Percentiles rank a stretch among this genome's conserved stretches.
Conservation (phyloP, 2,329 filamentous ascomycete genomes). For the Cladorrhinum sp. region DNA sequence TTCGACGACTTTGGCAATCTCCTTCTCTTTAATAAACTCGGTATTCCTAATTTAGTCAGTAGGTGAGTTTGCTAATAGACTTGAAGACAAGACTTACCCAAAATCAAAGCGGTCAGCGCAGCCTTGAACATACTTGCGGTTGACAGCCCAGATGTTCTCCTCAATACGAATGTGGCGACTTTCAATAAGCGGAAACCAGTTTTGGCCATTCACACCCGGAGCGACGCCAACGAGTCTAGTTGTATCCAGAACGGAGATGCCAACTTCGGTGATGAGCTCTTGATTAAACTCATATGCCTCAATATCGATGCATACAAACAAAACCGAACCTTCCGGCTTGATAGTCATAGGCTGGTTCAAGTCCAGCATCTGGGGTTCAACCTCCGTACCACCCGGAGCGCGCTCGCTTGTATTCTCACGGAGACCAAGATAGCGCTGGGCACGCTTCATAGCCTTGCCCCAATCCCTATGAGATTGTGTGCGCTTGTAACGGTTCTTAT, state of each 20-base stretch:
- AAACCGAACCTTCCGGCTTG: slow-evolving; percentile 50
- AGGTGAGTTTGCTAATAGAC: slow-evolving; percentile 6
- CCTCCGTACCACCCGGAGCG: slow-evolving; percentile 12
- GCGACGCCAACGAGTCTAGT: slow-evolving; percentile 47
- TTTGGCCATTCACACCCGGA: slow-evolving; percentile 59
- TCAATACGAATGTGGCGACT: slow-evolving; percentile 73
- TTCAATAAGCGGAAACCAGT: slow-evolving; percentile 67
- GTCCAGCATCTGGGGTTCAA: slow-evolving; percentile 38
- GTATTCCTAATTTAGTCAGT: slow-evolving; percentile 9
- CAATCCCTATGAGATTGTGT: slow-evolving; percentile 49
- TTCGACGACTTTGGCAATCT: slow-evolving; percentile 14
- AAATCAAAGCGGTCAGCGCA: slow-evolving; percentile 75
- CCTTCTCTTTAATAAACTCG: slow-evolving; percentile 16
- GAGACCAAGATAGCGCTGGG: slow-evolving; percentile 70
- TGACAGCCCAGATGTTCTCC: slow-evolving; percentile 65
- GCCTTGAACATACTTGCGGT: slow-evolving; percentile 66
- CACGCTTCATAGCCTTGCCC: slow-evolving; percentile 57
- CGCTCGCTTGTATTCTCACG: slow-evolving; percentile 35
- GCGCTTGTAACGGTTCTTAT: slow-evolving; percentile 46
- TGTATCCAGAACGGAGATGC: slow-evolving; percentile 78
- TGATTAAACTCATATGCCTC: slow-evolving; percentile 73
- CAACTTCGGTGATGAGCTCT: slow-evolving; percentile 75
- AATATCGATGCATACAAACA: slow-evolving; percentile 78
- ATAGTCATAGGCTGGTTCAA: slow-evolving; percentile 44
- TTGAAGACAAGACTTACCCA: slow-evolving; percentile 46